These are phyloP conservation scores for Lepiota venenata DNA, from an alignment of 768 basidiomycete species.

Conservation along the genomic window DNA sequence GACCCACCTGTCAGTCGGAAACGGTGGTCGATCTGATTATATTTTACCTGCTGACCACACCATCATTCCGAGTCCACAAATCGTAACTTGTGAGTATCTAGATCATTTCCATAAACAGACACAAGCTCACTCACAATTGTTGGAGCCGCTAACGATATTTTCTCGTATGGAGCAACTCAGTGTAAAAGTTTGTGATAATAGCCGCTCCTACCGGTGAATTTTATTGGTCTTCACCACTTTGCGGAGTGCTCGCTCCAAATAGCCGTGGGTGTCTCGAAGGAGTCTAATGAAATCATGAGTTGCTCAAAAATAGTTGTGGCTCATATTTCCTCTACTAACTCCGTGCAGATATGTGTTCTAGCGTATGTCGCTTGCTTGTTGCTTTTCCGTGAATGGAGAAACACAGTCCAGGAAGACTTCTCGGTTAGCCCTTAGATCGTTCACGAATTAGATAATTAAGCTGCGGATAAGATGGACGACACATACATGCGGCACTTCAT, in stretches of 20 bases:
- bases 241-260: conserved; percentile 5
- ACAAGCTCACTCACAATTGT: no score
- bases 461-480: no score
- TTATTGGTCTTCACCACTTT: not conserved
- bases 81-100: not conserved
- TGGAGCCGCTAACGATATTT: not conserved
- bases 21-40: not conserved
- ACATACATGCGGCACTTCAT: not conserved
- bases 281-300: not conserved
- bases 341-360: not conserved
- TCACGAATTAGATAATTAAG: no score
- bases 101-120: not conserved
- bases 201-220: conserved; percentile 1
- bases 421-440: no score
- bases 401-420: no score
- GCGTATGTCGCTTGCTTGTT: not conserved
- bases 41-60: not conserved
- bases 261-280: not conserved
- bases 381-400: not conserved
- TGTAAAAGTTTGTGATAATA: not conserved
- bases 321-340: not conserved
- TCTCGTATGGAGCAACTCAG: not conserved
- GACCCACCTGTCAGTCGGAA: conserved; percentile 10
- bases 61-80: not conserved
- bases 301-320: not conserved